Conservation (phyloP, 2,329 filamentous ascomycete species). For the Epichloe baconii region DNA sequence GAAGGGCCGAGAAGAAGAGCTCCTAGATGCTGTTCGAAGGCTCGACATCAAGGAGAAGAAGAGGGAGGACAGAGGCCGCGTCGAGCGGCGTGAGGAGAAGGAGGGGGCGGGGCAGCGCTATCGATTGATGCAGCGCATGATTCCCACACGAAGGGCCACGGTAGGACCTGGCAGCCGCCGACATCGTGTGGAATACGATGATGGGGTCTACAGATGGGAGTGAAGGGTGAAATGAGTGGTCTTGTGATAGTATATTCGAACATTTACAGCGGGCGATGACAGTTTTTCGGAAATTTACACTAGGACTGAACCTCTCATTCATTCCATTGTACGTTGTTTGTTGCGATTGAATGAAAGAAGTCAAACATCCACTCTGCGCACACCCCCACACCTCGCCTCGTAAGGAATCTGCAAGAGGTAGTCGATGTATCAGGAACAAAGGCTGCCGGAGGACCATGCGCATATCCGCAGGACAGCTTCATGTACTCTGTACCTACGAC, state of each 20-base stretch:
- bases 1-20: slow-evolving; percentile 17
- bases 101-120: slow-evolving; percentile 27
- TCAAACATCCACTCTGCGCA: no score
- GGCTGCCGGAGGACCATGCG: no score
- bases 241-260: no score
- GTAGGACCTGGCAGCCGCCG: slow-evolving; percentile 24
- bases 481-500: background rate
- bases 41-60: slow-evolving; percentile 20
- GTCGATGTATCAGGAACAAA: no score
- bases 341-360: no score
- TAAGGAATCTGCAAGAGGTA: no score
- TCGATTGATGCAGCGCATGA: slow-evolving; percentile 28
- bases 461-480: background rate
- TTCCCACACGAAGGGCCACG: slow-evolving; percentile 23
- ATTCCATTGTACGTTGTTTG: no score
- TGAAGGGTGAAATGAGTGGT: slow-evolving; percentile 11
- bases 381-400: no score
- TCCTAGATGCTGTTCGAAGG: slow-evolving; percentile 20
- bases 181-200: slow-evolving; percentile 23
- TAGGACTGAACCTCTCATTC: background rate
- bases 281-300: no score
- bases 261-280: no score
- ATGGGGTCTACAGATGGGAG: slow-evolving; percentile 27
- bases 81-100: slow-evolving; percentile 16
- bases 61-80: slow-evolving; percentile 14